phyloP scores from a whole-genome alignment of 202 grass and related monocot species.

The Elaeis oleifera region DNA sequence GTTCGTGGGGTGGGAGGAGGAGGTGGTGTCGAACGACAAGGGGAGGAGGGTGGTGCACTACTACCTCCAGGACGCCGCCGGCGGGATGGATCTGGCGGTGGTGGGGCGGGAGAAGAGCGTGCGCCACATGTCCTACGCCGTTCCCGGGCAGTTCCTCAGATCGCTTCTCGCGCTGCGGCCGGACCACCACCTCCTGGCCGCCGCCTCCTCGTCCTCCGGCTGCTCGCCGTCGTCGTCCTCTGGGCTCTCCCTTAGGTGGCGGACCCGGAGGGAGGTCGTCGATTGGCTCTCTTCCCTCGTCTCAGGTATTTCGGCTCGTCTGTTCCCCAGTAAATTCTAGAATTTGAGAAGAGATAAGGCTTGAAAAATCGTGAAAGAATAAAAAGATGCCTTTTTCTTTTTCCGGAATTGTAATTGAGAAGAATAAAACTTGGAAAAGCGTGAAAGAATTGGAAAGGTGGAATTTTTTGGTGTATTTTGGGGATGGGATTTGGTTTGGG shows the following conservation, averaged over 20 bases:
- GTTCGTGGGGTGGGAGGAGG: conserved; percentile 92
- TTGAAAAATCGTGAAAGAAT: conserved; percentile 10
- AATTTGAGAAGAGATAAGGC: conserved; percentile 11
- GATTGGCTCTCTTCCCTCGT: conserved; percentile 85
- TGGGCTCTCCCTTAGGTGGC: conserved; percentile 43
- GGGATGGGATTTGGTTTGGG: background rate
- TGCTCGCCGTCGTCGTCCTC: conserved; percentile 27
- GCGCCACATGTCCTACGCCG: conserved; percentile 87
- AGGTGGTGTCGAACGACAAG: conserved; percentile 77
- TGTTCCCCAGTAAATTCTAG: conserved; percentile 14
- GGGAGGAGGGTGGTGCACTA: conserved; percentile 91
- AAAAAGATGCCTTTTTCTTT: conserved; percentile 22
- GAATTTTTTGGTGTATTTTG: background rate
- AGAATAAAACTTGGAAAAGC: too few relatives aligned
- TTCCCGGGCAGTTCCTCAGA: conserved; percentile 46
- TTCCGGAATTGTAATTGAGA: background rate
- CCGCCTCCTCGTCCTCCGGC: conserved; percentile 18
- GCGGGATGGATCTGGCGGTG: conserved; percentile 66
- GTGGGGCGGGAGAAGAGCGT: conserved; percentile 83
- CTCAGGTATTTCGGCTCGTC: conserved; percentile 47
- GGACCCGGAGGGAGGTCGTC: conserved; percentile 81
- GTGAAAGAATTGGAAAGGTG: background rate
- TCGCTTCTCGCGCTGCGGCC: conserved; percentile 22
- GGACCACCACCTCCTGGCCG: conserved; percentile 17
- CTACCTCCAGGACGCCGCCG: conserved; percentile 41